Evolutionary conservation across 1,284 basidiomycete species (phyloP).

Genomic region (Clitocybe nebularis): DNA sequence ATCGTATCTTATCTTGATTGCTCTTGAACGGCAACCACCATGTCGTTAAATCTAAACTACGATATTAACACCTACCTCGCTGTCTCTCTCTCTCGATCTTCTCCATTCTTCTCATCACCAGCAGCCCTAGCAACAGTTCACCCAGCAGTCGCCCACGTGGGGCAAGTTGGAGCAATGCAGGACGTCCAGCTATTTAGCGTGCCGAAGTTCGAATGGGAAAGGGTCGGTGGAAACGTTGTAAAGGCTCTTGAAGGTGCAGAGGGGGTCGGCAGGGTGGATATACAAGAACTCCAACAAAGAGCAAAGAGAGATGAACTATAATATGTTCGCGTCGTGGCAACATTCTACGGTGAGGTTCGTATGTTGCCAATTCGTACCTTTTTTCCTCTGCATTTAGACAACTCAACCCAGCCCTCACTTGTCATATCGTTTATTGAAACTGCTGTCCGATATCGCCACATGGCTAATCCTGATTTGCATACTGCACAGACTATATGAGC

Average conservation of each 20-base stretch:
- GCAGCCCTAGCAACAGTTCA: slow-evolving; percentile 26
- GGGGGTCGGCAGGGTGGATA: slow-evolving; percentile 28
- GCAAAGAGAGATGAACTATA: slow-evolving; percentile 19
- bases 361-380: not conserved
- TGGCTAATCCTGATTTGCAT: no score
- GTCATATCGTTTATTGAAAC: no score
- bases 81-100: slow-evolving; percentile 30
- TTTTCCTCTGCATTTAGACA: no score
- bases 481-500: no score
- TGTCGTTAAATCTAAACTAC: slow-evolving; percentile 34
- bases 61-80: slow-evolving; percentile 36
- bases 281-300: slow-evolving; percentile 13
- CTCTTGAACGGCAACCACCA: slow-evolving; percentile 4
- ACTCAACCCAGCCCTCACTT: no score
- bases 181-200: slow-evolving; percentile 40
- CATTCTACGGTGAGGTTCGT: not conserved
- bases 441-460: no score
- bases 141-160: slow-evolving; percentile 32
- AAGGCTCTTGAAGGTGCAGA: slow-evolving; percentile 19
- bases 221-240: slow-evolving; percentile 17
- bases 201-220: slow-evolving; percentile 35
- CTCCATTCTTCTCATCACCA: slow-evolving; percentile 26
- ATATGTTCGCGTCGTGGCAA: not conserved
- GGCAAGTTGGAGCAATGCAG: slow-evolving; percentile 35
- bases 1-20: not conserved